phyloP scores from a whole-genome alignment of 352 stramenopile genomes.

The Halophytophthora polymorphica region DNA sequence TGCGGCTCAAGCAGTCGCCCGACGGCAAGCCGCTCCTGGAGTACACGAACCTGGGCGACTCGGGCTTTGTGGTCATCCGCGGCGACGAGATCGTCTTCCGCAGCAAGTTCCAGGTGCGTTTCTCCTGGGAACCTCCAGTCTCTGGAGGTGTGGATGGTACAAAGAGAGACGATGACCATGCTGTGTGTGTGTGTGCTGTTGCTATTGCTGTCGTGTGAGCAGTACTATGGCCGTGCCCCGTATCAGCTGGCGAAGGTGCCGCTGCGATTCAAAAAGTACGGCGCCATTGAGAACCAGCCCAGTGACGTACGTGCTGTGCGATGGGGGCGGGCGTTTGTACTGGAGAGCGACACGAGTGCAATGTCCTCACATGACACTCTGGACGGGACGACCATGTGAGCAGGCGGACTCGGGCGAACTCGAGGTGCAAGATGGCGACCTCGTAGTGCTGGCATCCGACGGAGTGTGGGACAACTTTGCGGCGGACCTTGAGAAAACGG shows the following conservation, averaged over 20 bases:
- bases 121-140: background rate
- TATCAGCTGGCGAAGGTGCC: conserved; percentile 81
- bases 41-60: conserved; percentile 80
- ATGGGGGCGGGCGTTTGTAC: background rate
- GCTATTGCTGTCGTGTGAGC: background rate
- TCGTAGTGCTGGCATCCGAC: conserved; percentile 79
- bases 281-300: conserved; percentile 76
- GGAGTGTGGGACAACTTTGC: conserved; percentile 84
- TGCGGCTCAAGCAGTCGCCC: conserved; percentile 49
- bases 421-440: conserved; percentile 66
- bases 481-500: conserved; percentile 40
- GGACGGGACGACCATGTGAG: background rate
- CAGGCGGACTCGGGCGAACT: conserved; percentile 71
- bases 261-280: conserved; percentile 64
- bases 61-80: conserved; percentile 72
- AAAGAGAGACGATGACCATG: background rate
- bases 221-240: conserved; percentile 71
- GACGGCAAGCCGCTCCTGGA: conserved; percentile 54
- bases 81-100: conserved; percentile 59
- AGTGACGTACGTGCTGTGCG: conserved; percentile 47
- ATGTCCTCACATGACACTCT: background rate
- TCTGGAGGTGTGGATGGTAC: background rate
- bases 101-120: conserved; percentile 63
- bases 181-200: conserved; percentile 4
- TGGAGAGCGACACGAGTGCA: background rate